These are phyloP conservation scores for Trichoderma hamatum DNA, from an alignment of 2,329 filamentous ascomycete genomes.

Conservation along the genomic window DNA sequence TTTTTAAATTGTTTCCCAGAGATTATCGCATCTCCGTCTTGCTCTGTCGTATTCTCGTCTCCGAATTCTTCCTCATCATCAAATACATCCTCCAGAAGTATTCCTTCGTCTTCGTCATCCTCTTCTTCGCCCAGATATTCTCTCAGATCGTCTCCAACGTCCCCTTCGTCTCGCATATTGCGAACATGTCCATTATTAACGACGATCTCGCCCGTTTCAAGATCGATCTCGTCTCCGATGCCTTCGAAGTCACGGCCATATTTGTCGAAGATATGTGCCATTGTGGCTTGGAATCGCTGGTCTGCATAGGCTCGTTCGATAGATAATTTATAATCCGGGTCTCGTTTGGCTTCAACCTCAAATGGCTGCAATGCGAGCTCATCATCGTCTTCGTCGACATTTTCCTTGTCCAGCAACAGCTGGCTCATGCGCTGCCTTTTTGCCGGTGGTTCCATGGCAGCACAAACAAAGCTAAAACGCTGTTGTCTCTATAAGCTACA, in stretches of 20 bases:
- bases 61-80: slow-evolving; percentile 32
- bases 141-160: slow-evolving; percentile 40
- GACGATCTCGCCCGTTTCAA: slow-evolving; percentile 78
- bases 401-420: slow-evolving; percentile 38
- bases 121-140: slow-evolving; percentile 41
- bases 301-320: slow-evolving; percentile 68
- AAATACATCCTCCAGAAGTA: slow-evolving; percentile 40
- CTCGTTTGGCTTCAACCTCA: slow-evolving; percentile 51
- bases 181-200: slow-evolving; percentile 87
- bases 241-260: slow-evolving; percentile 82
- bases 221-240: slow-evolving; percentile 86
- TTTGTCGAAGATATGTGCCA: slow-evolving; percentile 87
- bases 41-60: background rate
- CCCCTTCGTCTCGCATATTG: slow-evolving; percentile 60
- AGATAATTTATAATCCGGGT: slow-evolving; percentile 61
- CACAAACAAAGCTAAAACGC: background rate
- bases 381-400: slow-evolving; percentile 49
- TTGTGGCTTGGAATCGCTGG: slow-evolving; percentile 74
- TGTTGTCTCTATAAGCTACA: background rate
- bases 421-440: slow-evolving; percentile 64
- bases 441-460: slow-evolving; percentile 58
- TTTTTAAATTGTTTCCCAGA: background rate
- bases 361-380: slow-evolving; percentile 53
- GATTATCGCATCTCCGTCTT: background rate
- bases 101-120: slow-evolving; percentile 44